Base-by-base conservation (phyloP, 495 filamentous ascomycete genomes). In the Rostrohypoxylon terebratum region DNA sequence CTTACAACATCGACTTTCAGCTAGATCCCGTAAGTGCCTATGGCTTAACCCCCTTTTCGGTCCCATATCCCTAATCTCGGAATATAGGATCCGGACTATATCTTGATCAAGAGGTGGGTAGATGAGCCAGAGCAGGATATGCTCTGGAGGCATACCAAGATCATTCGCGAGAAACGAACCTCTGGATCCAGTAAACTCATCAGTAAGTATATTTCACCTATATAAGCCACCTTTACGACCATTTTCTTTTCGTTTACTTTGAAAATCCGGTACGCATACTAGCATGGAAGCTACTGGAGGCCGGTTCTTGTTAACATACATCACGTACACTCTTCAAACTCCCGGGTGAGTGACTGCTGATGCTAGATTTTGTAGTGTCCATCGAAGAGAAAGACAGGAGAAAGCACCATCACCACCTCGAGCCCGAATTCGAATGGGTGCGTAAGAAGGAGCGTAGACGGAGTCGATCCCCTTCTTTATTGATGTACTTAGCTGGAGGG, bases 61-160 rank as follows among this genome's bases (percentile, higher is more conserved):
- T 21, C 16, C 18, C 11, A 4, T 55, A 7, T 73, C 80, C 13
- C 38, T 81, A 74, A 81, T 68, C 2, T 42, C 34, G 20, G 36
- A 14, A 28, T 80, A 77, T 74, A 86, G 81, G 90, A 94, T 69
- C 83, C 86, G 54, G 88, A 91, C 59, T 94, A 89, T 69, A 84
- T 94, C 61, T 79, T 94, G 62, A 93, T 94, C 83, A 92, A 92
- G 78, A 84, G 87, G 60, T 93, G 88, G 89, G 88, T 94, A 68
- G 84, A 85, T 44, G 89, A 93, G 77, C 85, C 88, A 68, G 87
- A 93, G 73, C 92, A 93, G 73, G 86, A 91, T 50, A 79, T 89
- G 54, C 87, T 94, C 54, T 94, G 92, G 82, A 81, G 86, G 11
- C 91, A 94, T 82, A 92, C 91, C 9, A 82, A 85, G 62, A 82